Base-by-base conservation (phyloP, 2,329 filamentous ascomycete genomes). In the Penicillium sp. region DNA sequence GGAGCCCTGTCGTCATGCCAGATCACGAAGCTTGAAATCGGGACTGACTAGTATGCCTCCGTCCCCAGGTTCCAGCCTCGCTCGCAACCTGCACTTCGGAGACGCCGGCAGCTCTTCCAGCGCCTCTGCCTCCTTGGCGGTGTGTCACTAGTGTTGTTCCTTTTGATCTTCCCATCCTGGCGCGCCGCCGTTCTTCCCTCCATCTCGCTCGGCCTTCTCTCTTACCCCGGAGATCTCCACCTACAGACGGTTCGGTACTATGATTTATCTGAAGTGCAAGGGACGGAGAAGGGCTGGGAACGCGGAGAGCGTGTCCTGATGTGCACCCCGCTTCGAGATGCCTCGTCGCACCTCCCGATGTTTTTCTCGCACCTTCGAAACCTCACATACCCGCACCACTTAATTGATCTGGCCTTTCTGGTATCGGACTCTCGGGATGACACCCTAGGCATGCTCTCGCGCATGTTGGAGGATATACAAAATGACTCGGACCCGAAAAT, bases 331-430 rank as follows among this genome's bases (percentile, higher is more conserved):
- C 83, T 99, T 53, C 86, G 94, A 74, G 95, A 99, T 74, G 94
- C 94, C 44, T 87, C 95, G 69, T 83, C 90, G 26, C 94, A 99
- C 81, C 78, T 99, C 47, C 85, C 88, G 59, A 97, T 99, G 93
- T 97, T 99, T 83, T 99, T 99, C 78, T 89, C 89, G n/a, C 95
- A 99, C 72, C 82, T 99, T 56, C 87, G 87, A 65, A 99, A 99
- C 76, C 88, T 99, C 64, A 99, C 94, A 18, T 99, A 99, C 70
- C 94, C 94, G 0, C 94, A 99, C 73, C 89, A 96, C 71, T 82
- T 99, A 49, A 95, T 99, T 70, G 94, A 99, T 72, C 82, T 99
- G 45, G 94, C 94, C 6, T 99, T 99, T 71, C 81, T 99, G 32
- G 94, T 99, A 24, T 97, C 94, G 57, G 94, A 99, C 72, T 97